Base-by-base conservation (phyloP, 2,329 filamentous ascomycete species). In the Alternaria viburni region DNA sequence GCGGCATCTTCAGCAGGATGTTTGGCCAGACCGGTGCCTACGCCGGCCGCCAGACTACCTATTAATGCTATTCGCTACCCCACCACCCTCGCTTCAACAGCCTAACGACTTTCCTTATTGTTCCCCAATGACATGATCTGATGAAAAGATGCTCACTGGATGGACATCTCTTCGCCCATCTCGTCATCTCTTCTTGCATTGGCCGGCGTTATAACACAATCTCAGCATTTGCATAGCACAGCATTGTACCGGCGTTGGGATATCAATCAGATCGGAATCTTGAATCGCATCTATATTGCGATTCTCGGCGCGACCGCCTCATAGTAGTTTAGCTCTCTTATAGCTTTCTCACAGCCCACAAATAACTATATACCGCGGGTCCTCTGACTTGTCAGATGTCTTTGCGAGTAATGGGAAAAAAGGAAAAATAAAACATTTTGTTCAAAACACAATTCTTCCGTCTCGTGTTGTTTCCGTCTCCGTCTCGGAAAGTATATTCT, bases 1-100 rank as follows among this genome's bases (percentile, higher is more conserved):
- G 74, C 45, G 77, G 77, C 45, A 78, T 79, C 74, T 79, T 79
- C 73, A 79, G 78, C 73, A 66, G 77, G 46, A 78, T 79, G 74
- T 79, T 79, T 57, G 75, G 72, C 59, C 65, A 70, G 52, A 70
- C 69, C 28, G 68, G 66, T 46, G 51, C 70, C 12, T 78, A 78
- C 60, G 64, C 69, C 23, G 70, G 64, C 55, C 71, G 76, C 55
- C 74, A 74, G 54, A 57, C 69, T 57, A 62, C 66, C 51, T 79
- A 79, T 66, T 79, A 72, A 74, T 71, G 64, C 50, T 67, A 69
- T 61, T 73, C 68, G 62, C 67, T 73, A 21, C 57, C 47, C 60
- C 66, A 72, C 64, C 69, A 46, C 67, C 47, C 71, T 72, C 68
- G 69, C 71, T 65, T 57, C 36, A 59, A 54, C 67, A 69, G 62